Conservation (phyloP, 2,329 filamentous ascomycete genomes). For the Tolypocladium ovalisporum region DNA sequence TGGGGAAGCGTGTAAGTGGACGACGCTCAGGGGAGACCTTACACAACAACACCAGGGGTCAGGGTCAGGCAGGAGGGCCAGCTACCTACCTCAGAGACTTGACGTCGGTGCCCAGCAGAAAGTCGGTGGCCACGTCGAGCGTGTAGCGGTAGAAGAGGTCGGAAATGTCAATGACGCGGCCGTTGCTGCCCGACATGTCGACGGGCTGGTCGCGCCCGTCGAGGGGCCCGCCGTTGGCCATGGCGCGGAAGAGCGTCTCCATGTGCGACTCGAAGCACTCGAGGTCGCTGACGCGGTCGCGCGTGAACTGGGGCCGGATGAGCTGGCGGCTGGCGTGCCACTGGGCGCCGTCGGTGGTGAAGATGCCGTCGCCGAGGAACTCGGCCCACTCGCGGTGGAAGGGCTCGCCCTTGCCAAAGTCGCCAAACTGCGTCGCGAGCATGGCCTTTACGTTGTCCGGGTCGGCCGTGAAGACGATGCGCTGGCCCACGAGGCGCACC, state of each 20-base stretch:
- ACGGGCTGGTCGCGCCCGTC: conserved; percentile 52
- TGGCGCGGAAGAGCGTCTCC: conserved; percentile 57
- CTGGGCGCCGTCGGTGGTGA: conserved; percentile 64
- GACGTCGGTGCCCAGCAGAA: conserved; percentile 69
- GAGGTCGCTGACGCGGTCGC: conserved; percentile 72
- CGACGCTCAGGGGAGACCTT: no score
- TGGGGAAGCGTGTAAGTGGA: conserved; percentile 11
- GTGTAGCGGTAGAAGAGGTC: conserved; percentile 79
- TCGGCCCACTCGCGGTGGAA: conserved; percentile 69
- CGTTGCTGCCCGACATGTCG: conserved; percentile 49
- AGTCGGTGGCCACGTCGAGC: conserved; percentile 77
- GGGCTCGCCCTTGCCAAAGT: conserved; percentile 69
- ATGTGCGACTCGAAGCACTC: conserved; percentile 73
- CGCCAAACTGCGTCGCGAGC: conserved; percentile 69
- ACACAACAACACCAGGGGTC: no score
- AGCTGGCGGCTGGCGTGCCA: conserved; percentile 79
- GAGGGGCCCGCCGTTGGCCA: conserved; percentile 47
- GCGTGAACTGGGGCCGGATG: conserved; percentile 77
- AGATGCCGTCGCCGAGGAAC: conserved; percentile 65
- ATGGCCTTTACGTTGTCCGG: conserved; percentile 86
- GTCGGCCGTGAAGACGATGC: conserved; percentile 68
- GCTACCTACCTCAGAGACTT: conserved; percentile 43
- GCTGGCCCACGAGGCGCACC: conserved; percentile 37
- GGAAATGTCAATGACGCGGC: conserved; percentile 56
- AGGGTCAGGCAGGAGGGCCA: neutral